phyloP scores from a whole-genome alignment of 805 yeast species.

The Clavispora asparagi region DNA sequence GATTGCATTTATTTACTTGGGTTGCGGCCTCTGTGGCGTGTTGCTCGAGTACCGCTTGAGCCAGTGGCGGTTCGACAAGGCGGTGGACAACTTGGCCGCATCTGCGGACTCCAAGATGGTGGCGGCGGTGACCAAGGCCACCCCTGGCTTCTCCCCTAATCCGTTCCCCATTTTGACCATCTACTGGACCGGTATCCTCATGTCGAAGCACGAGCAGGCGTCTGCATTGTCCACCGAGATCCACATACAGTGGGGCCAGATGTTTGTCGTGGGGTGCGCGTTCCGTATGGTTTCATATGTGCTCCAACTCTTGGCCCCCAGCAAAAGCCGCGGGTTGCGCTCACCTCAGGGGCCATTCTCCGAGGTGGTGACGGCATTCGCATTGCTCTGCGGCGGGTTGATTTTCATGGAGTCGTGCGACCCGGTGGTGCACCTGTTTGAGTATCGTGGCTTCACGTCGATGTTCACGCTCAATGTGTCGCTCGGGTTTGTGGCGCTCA shows the following conservation, averaged over 20 bases:
- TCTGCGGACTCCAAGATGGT: slow-evolving; percentile 6
- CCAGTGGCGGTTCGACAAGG: slow-evolving; percentile 52
- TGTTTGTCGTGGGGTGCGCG: slow-evolving; percentile 76
- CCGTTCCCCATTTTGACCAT: slow-evolving; percentile 93
- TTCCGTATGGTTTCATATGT: slow-evolving; percentile 65
- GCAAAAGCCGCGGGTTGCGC: slow-evolving; percentile 18
- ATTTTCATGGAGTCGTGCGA: slow-evolving; percentile 91
- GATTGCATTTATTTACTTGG: slow-evolving; percentile 86
- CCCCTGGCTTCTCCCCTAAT: slow-evolving; percentile 83
- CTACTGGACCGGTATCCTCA: slow-evolving; percentile 92
- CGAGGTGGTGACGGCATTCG: slow-evolving; percentile 74
- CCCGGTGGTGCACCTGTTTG: slow-evolving; percentile 75
- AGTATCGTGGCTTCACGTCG: slow-evolving; percentile 73
- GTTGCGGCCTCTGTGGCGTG: slow-evolving; percentile 89
- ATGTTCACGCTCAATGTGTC: slow-evolving; percentile 90
- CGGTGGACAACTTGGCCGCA: slow-evolving; percentile 16
- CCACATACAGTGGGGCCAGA: slow-evolving; percentile 89
- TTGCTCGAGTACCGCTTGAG: slow-evolving; percentile 65
- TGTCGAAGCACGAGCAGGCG: slow-evolving; percentile 93
- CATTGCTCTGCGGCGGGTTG: slow-evolving; percentile 81
- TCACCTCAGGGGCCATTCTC: slow-evolving; percentile 66
- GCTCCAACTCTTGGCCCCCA: slow-evolving; percentile 39
- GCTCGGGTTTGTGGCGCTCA: slow-evolving; percentile 68
- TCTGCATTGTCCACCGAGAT: slow-evolving; percentile 69
- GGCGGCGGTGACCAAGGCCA: slow-evolving; percentile 22